These are phyloP conservation scores for Amanita subjunquillea DNA, from an alignment of 768 basidiomycete genomes.

Conservation along the genomic window DNA sequence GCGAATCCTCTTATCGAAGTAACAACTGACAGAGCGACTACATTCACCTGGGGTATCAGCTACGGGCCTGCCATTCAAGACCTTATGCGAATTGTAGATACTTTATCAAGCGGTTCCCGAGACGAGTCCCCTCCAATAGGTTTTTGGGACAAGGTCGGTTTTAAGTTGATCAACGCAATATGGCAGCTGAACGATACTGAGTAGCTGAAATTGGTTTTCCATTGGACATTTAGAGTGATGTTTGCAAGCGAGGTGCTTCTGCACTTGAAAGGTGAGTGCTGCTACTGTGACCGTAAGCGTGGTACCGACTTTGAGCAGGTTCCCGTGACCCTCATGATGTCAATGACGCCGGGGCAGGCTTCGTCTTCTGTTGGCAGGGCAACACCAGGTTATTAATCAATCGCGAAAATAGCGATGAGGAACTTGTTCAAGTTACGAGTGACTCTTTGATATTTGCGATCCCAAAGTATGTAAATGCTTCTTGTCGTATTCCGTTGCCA, in stretches of 20 bases:
- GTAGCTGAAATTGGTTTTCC: constrained; percentile 69
- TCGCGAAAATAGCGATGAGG: constrained; percentile 57
- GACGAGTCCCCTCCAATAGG: constrained; percentile 80
- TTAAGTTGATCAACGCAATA: background rate
- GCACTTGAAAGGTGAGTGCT: constrained; percentile 70
- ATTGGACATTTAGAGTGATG: constrained; percentile 64
- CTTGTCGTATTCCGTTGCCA: background rate
- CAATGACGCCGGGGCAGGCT: constrained; percentile 69
- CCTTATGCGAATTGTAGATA: constrained; percentile 73
- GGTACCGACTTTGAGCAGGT: constrained; percentile 32
- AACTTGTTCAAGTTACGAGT: constrained; percentile 76
- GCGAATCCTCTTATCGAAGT: constrained; percentile 66
- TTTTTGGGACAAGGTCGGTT: constrained; percentile 88
- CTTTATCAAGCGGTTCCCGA: constrained; percentile 62
- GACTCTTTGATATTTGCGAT: constrained; percentile 76
- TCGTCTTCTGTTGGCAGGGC: constrained; percentile 78
- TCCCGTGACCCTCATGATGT: constrained; percentile 73
- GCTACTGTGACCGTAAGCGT: background rate
- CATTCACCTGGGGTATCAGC: constrained; percentile 84
- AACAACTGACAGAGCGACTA: constrained; percentile 51
- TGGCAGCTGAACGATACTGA: constrained; percentile 2
- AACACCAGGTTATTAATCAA: constrained; percentile 62
- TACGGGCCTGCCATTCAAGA: constrained; percentile 83
- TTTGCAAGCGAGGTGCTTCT: constrained; percentile 68
- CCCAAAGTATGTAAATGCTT: constrained; percentile 55